phyloP scores from a whole-genome alignment of 495 filamentous ascomycete genomes.

The Annulohypoxylon nitens region DNA sequence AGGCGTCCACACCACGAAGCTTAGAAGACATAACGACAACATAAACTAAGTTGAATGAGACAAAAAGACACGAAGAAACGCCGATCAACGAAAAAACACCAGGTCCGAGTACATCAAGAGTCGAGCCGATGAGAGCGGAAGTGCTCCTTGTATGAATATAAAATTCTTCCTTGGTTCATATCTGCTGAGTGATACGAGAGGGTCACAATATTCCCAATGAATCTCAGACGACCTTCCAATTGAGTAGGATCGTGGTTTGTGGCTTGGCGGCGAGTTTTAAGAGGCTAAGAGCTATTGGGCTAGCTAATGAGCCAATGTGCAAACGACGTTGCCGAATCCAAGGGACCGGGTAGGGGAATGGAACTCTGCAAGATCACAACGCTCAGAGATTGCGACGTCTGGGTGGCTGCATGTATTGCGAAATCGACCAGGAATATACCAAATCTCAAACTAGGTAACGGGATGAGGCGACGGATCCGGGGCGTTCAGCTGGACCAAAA shows the following conservation, averaged over 20 bases:
- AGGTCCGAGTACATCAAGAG: constrained; percentile 22
- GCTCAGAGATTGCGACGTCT: constrained; percentile 39
- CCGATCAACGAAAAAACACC: constrained; percentile 26
- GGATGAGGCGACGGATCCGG: constrained; percentile 34
- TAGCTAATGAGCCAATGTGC: constrained; percentile 36
- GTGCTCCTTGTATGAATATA: constrained; percentile 34
- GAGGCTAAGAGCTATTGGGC: constrained; percentile 2
- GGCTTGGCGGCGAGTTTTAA: constrained; percentile 10
- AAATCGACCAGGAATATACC: constrained; percentile 41
- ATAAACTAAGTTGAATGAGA: constrained; percentile 4
- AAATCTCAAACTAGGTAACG: constrained; percentile 35
- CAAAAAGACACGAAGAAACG: constrained; percentile 28
- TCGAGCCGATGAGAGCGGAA: constrained; percentile 23
- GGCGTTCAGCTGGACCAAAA: constrained; percentile 38
- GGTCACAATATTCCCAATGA: neutral
- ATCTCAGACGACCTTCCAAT: constrained; percentile 22
- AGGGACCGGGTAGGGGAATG: constrained; percentile 32
- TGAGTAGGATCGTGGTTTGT: constrained; percentile 34
- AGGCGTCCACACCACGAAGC: constrained; percentile 43
- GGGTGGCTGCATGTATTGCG: constrained; percentile 47
- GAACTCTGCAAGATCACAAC: constrained; percentile 28
- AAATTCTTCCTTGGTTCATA: constrained; percentile 32
- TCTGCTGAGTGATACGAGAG: constrained; percentile 30
- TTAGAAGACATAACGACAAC: constrained; percentile 54
- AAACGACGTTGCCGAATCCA: constrained; percentile 47